Conservation (phyloP, 2,329 filamentous ascomycete genomes). For the Tolypocladium cylindrosporum region DNA sequence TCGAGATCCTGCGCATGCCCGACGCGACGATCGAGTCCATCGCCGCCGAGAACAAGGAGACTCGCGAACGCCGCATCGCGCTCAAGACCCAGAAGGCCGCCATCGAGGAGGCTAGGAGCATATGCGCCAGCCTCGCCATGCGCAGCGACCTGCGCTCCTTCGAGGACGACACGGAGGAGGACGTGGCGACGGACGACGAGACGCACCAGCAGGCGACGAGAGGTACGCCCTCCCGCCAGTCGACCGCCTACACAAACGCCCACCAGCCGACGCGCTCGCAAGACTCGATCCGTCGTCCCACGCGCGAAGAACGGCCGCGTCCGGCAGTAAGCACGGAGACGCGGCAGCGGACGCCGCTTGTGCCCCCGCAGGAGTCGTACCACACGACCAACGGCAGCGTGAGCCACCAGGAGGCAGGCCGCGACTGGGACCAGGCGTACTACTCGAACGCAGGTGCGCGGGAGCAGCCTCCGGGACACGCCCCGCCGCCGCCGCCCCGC, state of each 20-base stretch:
- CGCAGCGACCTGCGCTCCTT: slow-evolving; percentile 36
- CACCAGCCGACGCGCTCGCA: slow-evolving; percentile 4
- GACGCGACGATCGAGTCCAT: slow-evolving; percentile 36
- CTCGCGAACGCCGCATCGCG: slow-evolving; percentile 34
- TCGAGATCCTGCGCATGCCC: slow-evolving; percentile 38
- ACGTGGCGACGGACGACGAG: slow-evolving; percentile 20
- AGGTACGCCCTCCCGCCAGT: slow-evolving; percentile 6
- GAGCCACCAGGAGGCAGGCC: slow-evolving; percentile 10
- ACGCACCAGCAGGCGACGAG: slow-evolving; percentile 5
- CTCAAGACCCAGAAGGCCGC: slow-evolving; percentile 38
- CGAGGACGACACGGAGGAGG: slow-evolving; percentile 25
- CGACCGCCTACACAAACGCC: background rate
- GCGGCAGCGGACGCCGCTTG: slow-evolving; percentile 5
- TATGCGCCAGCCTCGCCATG: slow-evolving; percentile 41
- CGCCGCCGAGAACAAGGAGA: slow-evolving; percentile 43
- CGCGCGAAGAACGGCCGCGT: slow-evolving; percentile 1
- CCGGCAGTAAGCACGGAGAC: background rate
- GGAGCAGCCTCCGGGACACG: slow-evolving; percentile 11
- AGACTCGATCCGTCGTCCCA: slow-evolving; percentile 11
- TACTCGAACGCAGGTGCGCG: slow-evolving; percentile 11
- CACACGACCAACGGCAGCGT: slow-evolving; percentile 10
- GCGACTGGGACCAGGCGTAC: slow-evolving; percentile 19
- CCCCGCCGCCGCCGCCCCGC: slow-evolving; percentile 23
- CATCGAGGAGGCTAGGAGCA: slow-evolving; percentile 38
- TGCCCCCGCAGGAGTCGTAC: slow-evolving; percentile 10